Evolutionary conservation across 257 asterid species (phyloP).

Genomic region (Datura wrightii): DNA sequence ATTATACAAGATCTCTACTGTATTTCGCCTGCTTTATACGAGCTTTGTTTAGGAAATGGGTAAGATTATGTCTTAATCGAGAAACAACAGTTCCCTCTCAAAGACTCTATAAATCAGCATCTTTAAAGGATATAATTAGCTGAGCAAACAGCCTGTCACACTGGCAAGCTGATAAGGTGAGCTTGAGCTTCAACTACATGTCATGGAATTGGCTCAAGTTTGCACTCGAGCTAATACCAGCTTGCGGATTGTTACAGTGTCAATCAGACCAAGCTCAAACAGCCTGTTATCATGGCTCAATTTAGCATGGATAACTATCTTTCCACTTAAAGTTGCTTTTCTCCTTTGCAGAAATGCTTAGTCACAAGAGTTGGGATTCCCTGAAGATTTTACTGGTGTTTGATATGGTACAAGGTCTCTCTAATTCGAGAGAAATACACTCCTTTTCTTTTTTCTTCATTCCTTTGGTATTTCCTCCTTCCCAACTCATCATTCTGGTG

Average conservation of each 20-base stretch:
- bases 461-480: constrained; percentile 34
- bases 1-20: constrained; percentile 41
- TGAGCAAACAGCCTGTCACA: constrained; percentile 51
- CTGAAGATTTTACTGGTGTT: constrained; percentile 52
- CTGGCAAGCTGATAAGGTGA: constrained; percentile 44
- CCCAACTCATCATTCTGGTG: not conserved
- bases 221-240: constrained; percentile 38
- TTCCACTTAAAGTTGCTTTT: constrained; percentile 53
- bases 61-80: constrained; percentile 41
- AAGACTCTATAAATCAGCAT: constrained; percentile 27
- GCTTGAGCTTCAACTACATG: constrained; percentile 49
- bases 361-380: constrained; percentile 47
- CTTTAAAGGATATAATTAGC: constrained; percentile 49
- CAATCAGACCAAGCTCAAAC: constrained; percentile 46
- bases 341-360: constrained; percentile 64
- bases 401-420: constrained; percentile 43
- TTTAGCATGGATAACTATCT: constrained; percentile 32
- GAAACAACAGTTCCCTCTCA: constrained; percentile 39
- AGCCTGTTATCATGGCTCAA: constrained; percentile 43
- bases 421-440: constrained; percentile 33
- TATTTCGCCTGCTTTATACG: constrained; percentile 38
- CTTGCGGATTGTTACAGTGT: constrained; percentile 41
- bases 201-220: constrained; percentile 45
- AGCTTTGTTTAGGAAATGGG: constrained; percentile 34
- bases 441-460: constrained; percentile 37